These are phyloP conservation scores for Boletus barrowsii DNA, from an alignment of 768 basidiomycete species.

Conservation along the genomic window DNA sequence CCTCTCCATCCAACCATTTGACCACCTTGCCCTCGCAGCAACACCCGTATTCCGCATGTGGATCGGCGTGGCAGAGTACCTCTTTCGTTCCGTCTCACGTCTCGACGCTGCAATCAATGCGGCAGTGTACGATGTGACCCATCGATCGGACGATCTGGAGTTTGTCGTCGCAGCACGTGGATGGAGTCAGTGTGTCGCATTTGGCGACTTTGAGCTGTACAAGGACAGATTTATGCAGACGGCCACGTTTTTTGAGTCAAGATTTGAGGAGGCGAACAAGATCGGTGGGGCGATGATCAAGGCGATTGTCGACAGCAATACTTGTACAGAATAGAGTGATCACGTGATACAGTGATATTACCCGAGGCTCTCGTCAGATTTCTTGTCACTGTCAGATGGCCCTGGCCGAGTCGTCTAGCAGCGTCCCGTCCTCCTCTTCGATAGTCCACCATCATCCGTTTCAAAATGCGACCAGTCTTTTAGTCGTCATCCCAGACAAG, in stretches of 20 bases:
- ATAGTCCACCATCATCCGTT: constrained; percentile 39
- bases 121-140: constrained; percentile 70
- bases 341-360: background rate
- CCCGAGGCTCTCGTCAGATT: too few species aligned
- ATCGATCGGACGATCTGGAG: constrained; percentile 88
- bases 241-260: constrained; percentile 73
- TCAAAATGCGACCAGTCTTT: constrained; percentile 41
- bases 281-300: constrained; percentile 89
- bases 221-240: constrained; percentile 76
- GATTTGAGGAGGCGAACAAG: constrained; percentile 83
- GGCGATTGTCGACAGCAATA: constrained; percentile 64
- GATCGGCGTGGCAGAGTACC: constrained; percentile 94
- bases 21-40: constrained; percentile 88
- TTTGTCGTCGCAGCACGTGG: constrained; percentile 91
- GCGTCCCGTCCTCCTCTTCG: constrained; percentile 7
- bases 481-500: constrained; percentile 52
- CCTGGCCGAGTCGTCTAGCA: constrained; percentile 4
- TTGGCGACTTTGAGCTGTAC: constrained; percentile 91
- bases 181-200: constrained; percentile 94
- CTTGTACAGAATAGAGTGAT: background rate
- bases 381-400: background rate
- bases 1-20: constrained; percentile 83
- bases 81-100: constrained; percentile 70
- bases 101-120: constrained; percentile 72
- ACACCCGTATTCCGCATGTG: constrained; percentile 96